Evolutionary conservation across 2,329 filamentous ascomycete genomes (phyloP).

Genomic region (Massarina eburnea): DNA sequence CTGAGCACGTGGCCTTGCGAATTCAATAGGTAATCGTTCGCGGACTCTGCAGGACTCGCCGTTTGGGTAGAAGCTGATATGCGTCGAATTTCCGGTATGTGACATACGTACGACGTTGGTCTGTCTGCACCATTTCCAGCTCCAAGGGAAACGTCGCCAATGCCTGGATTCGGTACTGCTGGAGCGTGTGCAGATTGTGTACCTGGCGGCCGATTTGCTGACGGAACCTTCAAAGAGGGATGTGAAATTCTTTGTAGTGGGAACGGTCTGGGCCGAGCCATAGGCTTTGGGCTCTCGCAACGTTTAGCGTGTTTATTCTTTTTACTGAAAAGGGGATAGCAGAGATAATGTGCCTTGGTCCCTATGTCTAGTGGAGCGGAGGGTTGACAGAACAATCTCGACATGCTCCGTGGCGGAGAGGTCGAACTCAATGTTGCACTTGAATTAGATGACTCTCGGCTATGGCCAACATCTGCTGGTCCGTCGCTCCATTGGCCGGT

Average conservation of each 20-base stretch:
- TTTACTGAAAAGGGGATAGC: no score
- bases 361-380: constrained; percentile 8
- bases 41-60: not conserved
- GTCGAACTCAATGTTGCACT: constrained; percentile 8
- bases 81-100: constrained; percentile 4
- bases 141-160: not conserved
- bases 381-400: constrained; percentile 15
- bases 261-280: not conserved
- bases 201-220: not conserved
- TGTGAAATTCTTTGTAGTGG: not conserved
- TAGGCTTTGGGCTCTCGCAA: not conserved
- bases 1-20: no score
- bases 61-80: constrained; percentile 2
- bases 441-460: not conserved
- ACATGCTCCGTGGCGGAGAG: constrained; percentile 10
- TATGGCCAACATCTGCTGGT: not conserved
- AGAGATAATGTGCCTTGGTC: not conserved
- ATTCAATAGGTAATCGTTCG: no score
- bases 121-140: no score
- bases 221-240: not conserved
- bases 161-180: no score
- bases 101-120: no score
- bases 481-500: constrained; percentile 1
- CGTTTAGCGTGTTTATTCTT: not conserved
- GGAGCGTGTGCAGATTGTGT: no score